These are phyloP conservation scores for Fusarium subtropicale DNA, from an alignment of 2,329 filamentous ascomycete genomes.

Conservation along the genomic window DNA sequence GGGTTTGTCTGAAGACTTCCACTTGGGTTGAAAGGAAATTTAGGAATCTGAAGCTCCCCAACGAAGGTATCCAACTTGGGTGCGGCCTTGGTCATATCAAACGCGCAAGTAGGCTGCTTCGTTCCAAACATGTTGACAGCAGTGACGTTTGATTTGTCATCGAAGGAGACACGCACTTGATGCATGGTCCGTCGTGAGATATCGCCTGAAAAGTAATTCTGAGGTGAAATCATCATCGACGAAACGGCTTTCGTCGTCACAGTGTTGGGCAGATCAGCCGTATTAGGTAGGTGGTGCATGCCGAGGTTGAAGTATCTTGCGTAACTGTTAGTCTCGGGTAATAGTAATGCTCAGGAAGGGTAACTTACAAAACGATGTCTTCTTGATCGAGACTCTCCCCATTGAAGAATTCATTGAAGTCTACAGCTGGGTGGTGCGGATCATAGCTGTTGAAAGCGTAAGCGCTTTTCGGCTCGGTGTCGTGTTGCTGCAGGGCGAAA, in stretches of 20 bases:
- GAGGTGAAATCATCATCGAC: constrained; percentile 29
- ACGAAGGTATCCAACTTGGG: constrained; percentile 28
- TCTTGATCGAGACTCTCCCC: constrained; percentile 28
- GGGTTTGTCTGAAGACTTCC: constrained; percentile 37
- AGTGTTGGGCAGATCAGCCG: constrained; percentile 30
- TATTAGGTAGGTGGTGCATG: constrained; percentile 37
- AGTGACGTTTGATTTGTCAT: constrained; percentile 17
- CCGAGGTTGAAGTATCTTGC: constrained; percentile 29
- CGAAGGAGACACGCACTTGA: constrained; percentile 19
- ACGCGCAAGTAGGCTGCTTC: constrained; percentile 27
- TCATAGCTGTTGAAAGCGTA: constrained; percentile 61
- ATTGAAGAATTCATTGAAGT: constrained; percentile 30
- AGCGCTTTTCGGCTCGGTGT: constrained; percentile 61
- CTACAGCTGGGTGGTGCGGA: constrained; percentile 54
- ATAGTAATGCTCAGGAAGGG: rapidly evolving
- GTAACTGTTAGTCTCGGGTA: not conserved
- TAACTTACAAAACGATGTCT: constrained; percentile 30
- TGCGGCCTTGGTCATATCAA: constrained; percentile 10
- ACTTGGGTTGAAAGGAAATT: constrained; percentile 34
- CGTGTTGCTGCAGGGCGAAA: constrained; percentile 62
- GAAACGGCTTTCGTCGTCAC: constrained; percentile 28
- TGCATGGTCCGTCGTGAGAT: constrained; percentile 28
- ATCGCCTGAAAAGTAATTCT: constrained; percentile 29
- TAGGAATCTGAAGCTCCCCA: constrained; percentile 30
- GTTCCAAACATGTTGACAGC: constrained; percentile 26